Evolutionary conservation across 805 yeast species (phyloP), one percentile per base, ranked within the genome.

Genomic region (Candida vaughaniae): DNA sequence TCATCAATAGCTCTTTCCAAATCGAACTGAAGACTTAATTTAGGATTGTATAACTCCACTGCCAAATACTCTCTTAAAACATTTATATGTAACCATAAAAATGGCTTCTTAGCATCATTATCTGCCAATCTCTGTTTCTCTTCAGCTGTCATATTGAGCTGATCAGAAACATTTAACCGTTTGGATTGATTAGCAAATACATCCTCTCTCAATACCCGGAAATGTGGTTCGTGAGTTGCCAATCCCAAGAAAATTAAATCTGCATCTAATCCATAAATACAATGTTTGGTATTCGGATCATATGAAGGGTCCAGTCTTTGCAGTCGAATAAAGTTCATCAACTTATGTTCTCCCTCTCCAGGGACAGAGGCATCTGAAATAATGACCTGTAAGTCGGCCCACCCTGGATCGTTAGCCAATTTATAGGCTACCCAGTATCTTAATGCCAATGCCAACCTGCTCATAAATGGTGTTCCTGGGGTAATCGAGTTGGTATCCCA

Each of bases 381-480:
- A 16, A 93, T 85, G 5, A 93, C 89, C 60, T 93, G 93, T 32
- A 91, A 64, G 41, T 82, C 74, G 30, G 81, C 81, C 99, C 99
- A 93, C 22, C 95, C 96, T 2, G 96, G 95, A 55, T 93, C 99
- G 7, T 75, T 75, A 25, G 88, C 74, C 25, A 93, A 68, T 58
- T 93, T 93, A 60, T 85, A 87, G 3, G 95, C 87, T 6, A 86
- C 87, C 95, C 97, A 93, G 59, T 88, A 93, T 43, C 93, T 70
- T 45, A 93, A 67, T 4, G 93, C 82, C 22, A 69, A 68, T 0
- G 98, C 96, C 43, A 93, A 67, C 35, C 80, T 81, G 53, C 85
- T 91, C 99, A 93, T 93, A 51, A 93, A 93, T 17, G 96, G 97
- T 0, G 99, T 93, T 41, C 99, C 99, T 3, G 99, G 99, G 2